Conservation (phyloP, 805 yeast genomes). For the Yarrowia sp. region DNA sequence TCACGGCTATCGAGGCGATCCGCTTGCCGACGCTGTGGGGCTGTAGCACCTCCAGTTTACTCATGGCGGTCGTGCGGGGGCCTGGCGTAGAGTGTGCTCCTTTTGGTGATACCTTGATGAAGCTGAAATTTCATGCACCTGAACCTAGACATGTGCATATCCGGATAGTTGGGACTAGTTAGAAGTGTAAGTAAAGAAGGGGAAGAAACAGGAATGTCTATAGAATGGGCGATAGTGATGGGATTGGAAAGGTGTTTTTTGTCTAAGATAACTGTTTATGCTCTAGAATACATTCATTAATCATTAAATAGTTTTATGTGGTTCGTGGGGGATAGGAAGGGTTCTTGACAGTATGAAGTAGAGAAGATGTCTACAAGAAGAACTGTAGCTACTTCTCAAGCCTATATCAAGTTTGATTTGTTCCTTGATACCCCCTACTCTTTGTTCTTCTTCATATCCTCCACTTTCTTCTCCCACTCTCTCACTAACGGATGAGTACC, state of each 20-base stretch:
- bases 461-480: slow-evolving; percentile 54
- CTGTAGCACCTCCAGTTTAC: slow-evolving; percentile 18
- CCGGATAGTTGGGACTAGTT: neutral
- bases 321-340: too few species aligned
- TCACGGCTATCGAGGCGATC: slow-evolving; percentile 24
- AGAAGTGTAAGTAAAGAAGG: too few species aligned
- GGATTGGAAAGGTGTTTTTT: too few species aligned
- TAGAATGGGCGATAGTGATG: too few species aligned
- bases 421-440: neutral
- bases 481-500: slow-evolving; percentile 53
- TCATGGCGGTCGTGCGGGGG: slow-evolving; percentile 10
- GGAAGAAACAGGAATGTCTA: too few species aligned
- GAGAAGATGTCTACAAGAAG: too few species aligned
- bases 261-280: too few species aligned
- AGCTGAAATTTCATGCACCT: slow-evolving; percentile 36
- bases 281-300: slow-evolving; percentile 7
- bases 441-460: neutral
- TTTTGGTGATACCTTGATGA: slow-evolving; percentile 1
- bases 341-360: too few species aligned
- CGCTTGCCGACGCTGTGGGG: slow-evolving; percentile 32
- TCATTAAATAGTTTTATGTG: neutral
- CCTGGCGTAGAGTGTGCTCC: neutral
- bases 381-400: too few species aligned
- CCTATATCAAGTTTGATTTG: too few species aligned
- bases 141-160: neutral